A percentile compares a stretch with the other conserved stretches of the same genome.
Evolutionary conservation across 768 basidiomycete species (phyloP).

Genomic region (Tylopilus sp.): DNA sequence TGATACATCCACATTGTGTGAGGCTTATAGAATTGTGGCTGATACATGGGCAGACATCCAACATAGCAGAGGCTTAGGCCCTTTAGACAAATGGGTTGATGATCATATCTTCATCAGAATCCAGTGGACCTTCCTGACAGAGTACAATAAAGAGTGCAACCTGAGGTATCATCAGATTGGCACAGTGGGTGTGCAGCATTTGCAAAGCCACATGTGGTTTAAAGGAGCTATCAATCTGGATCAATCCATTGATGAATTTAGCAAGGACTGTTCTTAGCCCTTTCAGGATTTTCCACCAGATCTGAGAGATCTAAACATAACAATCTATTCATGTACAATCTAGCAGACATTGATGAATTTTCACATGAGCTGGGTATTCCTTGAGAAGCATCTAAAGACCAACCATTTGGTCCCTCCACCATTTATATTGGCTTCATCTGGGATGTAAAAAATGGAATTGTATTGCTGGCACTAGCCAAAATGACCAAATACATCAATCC

Average conservation of each 20-base stretch:
- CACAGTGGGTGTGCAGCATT: background rate
- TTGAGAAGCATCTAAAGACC: conserved; percentile 13
- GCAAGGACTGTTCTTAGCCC: background rate
- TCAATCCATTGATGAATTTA: background rate
- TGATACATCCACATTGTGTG: background rate
- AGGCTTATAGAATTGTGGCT: background rate
- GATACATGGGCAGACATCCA: conserved; percentile 7
- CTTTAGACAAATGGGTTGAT: too few species aligned
- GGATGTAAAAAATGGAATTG: conserved; percentile 25
- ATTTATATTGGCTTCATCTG: conserved; percentile 39
- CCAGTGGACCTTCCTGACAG: background rate
- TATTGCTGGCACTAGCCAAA: conserved; percentile 29
- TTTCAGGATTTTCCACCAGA: background rate
- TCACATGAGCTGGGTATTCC: conserved; percentile 7
- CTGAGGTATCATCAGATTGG: too few species aligned
- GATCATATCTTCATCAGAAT: conserved; percentile 4
- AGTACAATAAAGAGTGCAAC: background rate
- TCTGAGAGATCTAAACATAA: conserved; percentile 1
- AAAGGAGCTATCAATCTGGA: background rate
- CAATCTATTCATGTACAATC: background rate
- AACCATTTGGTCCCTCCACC: conserved; percentile 6
- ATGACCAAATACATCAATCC: conserved; percentile 8
- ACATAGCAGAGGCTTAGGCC: too few species aligned
- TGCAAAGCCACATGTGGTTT: background rate
- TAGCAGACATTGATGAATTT: background rate